A percentile compares a stretch with the other conserved stretches of the same genome.
These are phyloP conservation scores for Chrysanthemum makinoi DNA, from an alignment of 129 eudicot species.

Conservation along the genomic window DNA sequence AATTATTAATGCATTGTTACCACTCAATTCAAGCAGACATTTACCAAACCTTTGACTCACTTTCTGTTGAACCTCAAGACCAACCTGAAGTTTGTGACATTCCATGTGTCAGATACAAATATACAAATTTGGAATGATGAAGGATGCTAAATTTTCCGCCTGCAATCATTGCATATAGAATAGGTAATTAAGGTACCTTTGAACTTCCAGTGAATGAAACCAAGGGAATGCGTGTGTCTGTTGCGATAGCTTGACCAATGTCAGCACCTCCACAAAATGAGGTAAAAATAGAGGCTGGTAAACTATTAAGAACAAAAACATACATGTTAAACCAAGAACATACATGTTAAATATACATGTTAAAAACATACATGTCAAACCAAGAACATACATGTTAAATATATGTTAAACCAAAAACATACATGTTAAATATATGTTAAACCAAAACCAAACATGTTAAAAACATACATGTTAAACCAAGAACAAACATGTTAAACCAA, in stretches of 20 bases:
- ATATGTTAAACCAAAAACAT: no score
- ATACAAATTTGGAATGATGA: neutral
- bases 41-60: slow-evolving; percentile 88
- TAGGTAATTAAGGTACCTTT: slow-evolving; percentile 45
- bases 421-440: no score
- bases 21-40: slow-evolving; percentile 93
- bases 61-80: slow-evolving; percentile 83
- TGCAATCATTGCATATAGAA: slow-evolving; percentile 3
- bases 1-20: slow-evolving; percentile 86
- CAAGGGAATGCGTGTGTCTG: slow-evolving; percentile 82
- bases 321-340: no score
- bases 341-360: no score
- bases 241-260: slow-evolving; percentile 93
- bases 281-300: slow-evolving; percentile 92
- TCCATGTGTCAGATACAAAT: no score
- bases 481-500: no score
- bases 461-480: no score
- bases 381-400: no score
- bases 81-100: slow-evolving; percentile 50
- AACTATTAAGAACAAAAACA: no score
- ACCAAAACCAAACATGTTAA: no score
- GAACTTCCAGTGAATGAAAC: slow-evolving; percentile 99
- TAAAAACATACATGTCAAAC: no score
- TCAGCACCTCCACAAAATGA: slow-evolving; percentile 96
- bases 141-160: neutral